Base-by-base conservation (phyloP, 345 rosid species). In the Clarkia xantiana region DNA sequence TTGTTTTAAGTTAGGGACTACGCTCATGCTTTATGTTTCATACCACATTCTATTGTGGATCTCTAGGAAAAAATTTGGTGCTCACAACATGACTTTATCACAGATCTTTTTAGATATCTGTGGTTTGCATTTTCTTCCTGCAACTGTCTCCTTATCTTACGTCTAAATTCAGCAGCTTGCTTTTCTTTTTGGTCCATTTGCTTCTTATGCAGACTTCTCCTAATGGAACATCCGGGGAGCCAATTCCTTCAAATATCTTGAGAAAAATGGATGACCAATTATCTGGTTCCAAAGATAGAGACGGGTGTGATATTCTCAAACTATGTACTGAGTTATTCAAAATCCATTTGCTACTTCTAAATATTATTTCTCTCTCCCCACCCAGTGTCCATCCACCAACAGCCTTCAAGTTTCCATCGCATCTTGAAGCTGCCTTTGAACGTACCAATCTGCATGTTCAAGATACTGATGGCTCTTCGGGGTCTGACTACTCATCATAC, bases 351-450 rank as follows among this genome's bases (percentile, higher is more conserved):
- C 41, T 53, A 40, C 49, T 45, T 44, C 47, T 12, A 50, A 43
- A 17, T 40, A 56, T 4, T 23, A 14, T 34, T 20, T 3, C 18
- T 34, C 6, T 11, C 44, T 44, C 18, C 19, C 18, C 14, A 15
- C 47, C 38, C 75, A 77, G 77, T 51, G 53, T 51, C 45, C 73
- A 73, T 62, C 78, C 80, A 44, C 70, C 71, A 9, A 70, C 84
- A 39, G 72, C 79, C 63, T 76, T 73, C 51, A 76, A 78, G 55
- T 59, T 68, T 41, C 62, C 68, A 39, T 44, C 73, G 50, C 70
- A 71, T 54, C 42, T 55, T 15, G 70, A 61, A 62, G 52, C 55
- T 46, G 22, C 23, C 18, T 23, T 54, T 60, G 76, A 61, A 49
- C 63, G 42, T 20, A 62, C 47, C 40, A 52, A 42, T 41, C 29